These are phyloP conservation scores for Crepidotus variabilis DNA, from an alignment of 768 basidiomycete genomes.

Conservation along the genomic window DNA sequence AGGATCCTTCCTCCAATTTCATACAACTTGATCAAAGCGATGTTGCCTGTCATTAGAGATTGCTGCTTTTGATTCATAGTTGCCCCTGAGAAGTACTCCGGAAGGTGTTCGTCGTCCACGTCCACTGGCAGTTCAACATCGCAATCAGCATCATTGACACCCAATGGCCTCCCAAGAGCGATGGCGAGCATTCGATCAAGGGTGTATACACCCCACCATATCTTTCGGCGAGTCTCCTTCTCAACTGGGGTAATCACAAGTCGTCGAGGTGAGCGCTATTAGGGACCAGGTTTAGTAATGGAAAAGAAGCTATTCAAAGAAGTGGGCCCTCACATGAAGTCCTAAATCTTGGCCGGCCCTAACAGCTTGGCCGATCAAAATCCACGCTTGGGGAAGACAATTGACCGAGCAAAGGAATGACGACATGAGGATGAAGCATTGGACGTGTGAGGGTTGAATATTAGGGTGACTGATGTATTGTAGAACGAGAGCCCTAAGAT, in stretches of 20 bases:
- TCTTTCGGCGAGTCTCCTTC: conserved; percentile 86
- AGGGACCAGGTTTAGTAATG: conserved; percentile 15
- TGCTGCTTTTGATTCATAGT: conserved; percentile 50
- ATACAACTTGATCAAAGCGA: conserved; percentile 74
- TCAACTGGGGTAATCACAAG: conserved; percentile 68
- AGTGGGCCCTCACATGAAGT: conserved; percentile 65
- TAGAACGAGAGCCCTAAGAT: conserved; percentile 72
- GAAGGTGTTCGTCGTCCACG: conserved; percentile 75
- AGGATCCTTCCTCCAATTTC: conserved; percentile 82
- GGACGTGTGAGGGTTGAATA: conserved; percentile 82
- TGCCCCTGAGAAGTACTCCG: conserved; percentile 68
- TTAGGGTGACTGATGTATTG: conserved; percentile 91
- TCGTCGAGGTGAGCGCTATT: conserved; percentile 78
- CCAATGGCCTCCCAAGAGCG: conserved; percentile 83
- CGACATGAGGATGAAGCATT: conserved; percentile 85
- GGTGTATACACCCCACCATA: conserved; percentile 94
- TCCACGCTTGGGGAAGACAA: conserved; percentile 92
- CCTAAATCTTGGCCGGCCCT: conserved; percentile 89
- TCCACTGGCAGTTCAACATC: conserved; percentile 84
- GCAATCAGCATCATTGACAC: conserved; percentile 86
- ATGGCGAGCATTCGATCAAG: conserved; percentile 91
- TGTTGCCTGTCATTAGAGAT: conserved; percentile 79
- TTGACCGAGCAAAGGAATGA: conserved; percentile 92
- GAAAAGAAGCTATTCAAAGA: not conserved
- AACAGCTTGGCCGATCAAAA: conserved; percentile 86